phyloP scores from a whole-genome alignment of 495 filamentous ascomycete species.

The Astrothelium subdiscretum region DNA sequence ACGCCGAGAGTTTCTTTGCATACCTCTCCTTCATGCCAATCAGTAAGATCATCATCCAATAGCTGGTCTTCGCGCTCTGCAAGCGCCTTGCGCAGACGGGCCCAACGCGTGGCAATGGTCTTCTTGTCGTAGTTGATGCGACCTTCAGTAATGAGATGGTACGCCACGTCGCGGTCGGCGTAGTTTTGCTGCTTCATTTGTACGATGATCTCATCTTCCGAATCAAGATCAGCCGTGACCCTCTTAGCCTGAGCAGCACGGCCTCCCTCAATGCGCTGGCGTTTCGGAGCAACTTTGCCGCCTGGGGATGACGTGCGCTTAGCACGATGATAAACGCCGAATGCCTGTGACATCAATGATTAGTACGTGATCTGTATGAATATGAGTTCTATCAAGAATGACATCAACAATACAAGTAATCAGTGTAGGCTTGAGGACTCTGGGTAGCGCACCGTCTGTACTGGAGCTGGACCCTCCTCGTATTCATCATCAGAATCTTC shows the following conservation, averaged over 20 bases:
- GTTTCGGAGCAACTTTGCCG: neutral
- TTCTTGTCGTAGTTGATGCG: constrained; percentile 24
- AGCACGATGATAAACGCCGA: neutral
- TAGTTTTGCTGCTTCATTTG: constrained; percentile 26
- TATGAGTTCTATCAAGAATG: neutral
- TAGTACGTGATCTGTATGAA: neutral
- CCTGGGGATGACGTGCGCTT: neutral
- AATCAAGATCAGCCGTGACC: constrained; percentile 21
- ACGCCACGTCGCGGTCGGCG: constrained; percentile 21
- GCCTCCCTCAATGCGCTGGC: neutral
- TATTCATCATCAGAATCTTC: neutral
- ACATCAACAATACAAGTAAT: neutral
- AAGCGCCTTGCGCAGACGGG: constrained; percentile 22
- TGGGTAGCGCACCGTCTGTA: neutral
- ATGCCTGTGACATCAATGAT: neutral
- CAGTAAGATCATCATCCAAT: constrained; percentile 26
- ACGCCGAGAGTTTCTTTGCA: neutral
- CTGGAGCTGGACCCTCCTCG: neutral
- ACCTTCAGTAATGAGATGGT: constrained; percentile 23
- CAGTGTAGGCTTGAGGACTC: neutral
- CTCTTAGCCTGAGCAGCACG: constrained; percentile 12
- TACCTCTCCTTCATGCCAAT: constrained; percentile 32
- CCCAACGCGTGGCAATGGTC: constrained; percentile 30
- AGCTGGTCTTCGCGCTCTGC: constrained; percentile 22
- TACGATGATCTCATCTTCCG: constrained; percentile 29